Evolutionary conservation across 345 rosid species (phyloP).

Genomic region (Chamaenerion angustifolium): DNA sequence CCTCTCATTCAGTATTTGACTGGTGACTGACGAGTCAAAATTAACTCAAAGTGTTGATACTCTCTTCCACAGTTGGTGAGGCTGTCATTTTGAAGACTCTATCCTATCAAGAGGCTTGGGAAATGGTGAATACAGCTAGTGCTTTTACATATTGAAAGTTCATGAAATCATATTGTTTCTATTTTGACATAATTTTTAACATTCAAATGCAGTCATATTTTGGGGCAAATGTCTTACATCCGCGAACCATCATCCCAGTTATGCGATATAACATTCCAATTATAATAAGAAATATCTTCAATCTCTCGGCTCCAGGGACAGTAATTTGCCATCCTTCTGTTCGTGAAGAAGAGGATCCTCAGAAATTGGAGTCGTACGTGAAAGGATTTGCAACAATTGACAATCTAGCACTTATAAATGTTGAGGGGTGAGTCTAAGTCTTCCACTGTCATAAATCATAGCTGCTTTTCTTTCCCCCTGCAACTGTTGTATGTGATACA

Average conservation of each 20-base stretch:
- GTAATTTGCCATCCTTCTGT: conserved; percentile 43
- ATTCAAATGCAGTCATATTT: conserved; percentile 80
- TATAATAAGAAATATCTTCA: conserved; percentile 82
- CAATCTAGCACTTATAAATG: conserved; percentile 92
- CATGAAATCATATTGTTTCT: conserved; percentile 6
- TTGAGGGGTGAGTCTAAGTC: conserved; percentile 67
- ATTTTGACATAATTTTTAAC: conserved; percentile 15
- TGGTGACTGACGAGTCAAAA: too few relatives aligned
- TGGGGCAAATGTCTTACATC: conserved; percentile 97
- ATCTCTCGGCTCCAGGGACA: conserved; percentile 87
- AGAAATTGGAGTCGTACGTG: conserved; percentile 41
- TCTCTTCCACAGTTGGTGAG: conserved; percentile 64
- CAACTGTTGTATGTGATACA: not conserved
- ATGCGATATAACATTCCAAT: conserved; percentile 88
- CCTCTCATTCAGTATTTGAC: too few relatives aligned
- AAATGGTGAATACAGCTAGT: conserved; percentile 55
- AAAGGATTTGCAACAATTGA: conserved; percentile 98
- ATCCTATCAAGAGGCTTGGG: conserved; percentile 99
- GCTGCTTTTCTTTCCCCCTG: not conserved
- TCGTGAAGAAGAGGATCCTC: conserved; percentile 35
- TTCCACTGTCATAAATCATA: not conserved
- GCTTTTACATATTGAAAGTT: conserved; percentile 12
- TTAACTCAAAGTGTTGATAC: too few relatives aligned
- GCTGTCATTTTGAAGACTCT: conserved; percentile 77
- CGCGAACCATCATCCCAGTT: conserved; percentile 96